These are phyloP conservation scores for Rubus idaeus DNA, from an alignment of 306 rosid genomes.

Conservation along the genomic window DNA sequence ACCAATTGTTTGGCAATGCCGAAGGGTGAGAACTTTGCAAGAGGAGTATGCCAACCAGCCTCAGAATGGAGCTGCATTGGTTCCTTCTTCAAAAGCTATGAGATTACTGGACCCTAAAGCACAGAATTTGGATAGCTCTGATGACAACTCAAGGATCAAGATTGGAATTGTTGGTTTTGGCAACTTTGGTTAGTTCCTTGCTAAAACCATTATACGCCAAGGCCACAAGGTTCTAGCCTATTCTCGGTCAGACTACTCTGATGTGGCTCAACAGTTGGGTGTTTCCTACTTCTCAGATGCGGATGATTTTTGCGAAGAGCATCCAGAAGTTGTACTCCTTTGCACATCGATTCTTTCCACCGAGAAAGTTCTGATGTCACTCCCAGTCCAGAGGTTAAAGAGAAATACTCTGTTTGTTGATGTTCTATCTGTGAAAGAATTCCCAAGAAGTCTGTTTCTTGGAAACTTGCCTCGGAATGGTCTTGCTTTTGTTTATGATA, in stretches of 20 bases:
- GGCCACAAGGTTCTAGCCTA: slow-evolving; percentile 79
- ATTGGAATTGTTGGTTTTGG: slow-evolving; percentile 84
- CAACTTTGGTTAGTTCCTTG: slow-evolving; percentile 89
- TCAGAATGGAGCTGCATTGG: slow-evolving; percentile 49
- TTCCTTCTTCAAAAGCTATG: slow-evolving; percentile 25
- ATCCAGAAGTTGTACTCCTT: slow-evolving; percentile 81
- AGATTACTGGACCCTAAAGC: slow-evolving; percentile 31
- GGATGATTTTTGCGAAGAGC: slow-evolving; percentile 86
- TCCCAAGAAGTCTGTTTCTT: slow-evolving; percentile 76
- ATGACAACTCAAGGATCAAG: slow-evolving; percentile 54
- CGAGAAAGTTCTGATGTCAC: slow-evolving; percentile 62
- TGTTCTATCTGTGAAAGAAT: slow-evolving; percentile 90
- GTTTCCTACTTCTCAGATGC: slow-evolving; percentile 56
- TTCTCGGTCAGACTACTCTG: slow-evolving; percentile 74
- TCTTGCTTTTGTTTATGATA: slow-evolving; percentile 73
- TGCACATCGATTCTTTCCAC: slow-evolving; percentile 93
- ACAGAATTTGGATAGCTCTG: slow-evolving; percentile 24
- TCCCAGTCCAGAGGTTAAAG: slow-evolving; percentile 75
- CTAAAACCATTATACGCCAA: slow-evolving; percentile 55
- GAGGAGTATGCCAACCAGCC: neutral
- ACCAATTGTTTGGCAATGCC: slow-evolving; percentile 54
- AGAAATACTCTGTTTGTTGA: slow-evolving; percentile 87
- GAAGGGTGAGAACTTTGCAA: slow-evolving; percentile 19
- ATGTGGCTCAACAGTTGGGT: slow-evolving; percentile 59
- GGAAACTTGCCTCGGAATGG: slow-evolving; percentile 64